A percentile compares a stretch with the other conserved stretches of the same genome.
These are phyloP conservation scores for Boletus sp. DNA, from an alignment of 768 basidiomycete genomes.

Conservation along the genomic window DNA sequence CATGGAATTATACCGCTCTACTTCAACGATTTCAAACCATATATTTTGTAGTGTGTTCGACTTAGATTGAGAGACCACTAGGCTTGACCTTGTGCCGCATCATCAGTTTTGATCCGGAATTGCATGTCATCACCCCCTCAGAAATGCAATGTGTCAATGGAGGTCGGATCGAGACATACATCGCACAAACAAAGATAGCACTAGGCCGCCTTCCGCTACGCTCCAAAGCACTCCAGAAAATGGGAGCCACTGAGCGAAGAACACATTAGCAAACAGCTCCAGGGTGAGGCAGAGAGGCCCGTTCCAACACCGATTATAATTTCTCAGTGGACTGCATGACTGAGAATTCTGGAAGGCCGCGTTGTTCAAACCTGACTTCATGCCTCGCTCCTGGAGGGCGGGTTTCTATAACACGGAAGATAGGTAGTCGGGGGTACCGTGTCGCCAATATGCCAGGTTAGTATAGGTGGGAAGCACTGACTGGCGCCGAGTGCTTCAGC, in stretches of 20 bases:
- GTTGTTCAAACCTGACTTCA: not conserved
- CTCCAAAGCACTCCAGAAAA: not conserved
- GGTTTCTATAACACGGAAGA: not conserved
- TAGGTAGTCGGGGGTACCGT: not conserved
- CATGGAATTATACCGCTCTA: not conserved
- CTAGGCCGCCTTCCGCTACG: not conserved
- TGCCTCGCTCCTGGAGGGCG: not conserved
- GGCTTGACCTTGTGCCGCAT: not conserved
- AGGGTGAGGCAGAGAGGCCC: not conserved
- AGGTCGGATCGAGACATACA: not conserved
- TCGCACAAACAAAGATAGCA: not conserved
- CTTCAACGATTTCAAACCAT: not conserved
- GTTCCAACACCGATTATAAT: not conserved
- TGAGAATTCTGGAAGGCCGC: not conserved
- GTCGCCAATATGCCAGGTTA: not conserved
- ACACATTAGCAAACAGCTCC: not conserved
- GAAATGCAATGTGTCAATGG: not conserved
- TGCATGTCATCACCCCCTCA: not conserved
- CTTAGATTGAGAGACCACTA: not conserved
- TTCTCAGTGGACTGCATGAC: not conserved
- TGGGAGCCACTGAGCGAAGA: not conserved
- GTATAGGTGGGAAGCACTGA: no score
- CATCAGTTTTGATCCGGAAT: not conserved
- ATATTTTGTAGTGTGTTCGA: not conserved
- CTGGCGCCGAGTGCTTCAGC: not conserved